Base-by-base conservation (phyloP, 768 basidiomycete genomes). In the Lactarius evosmus region DNA sequence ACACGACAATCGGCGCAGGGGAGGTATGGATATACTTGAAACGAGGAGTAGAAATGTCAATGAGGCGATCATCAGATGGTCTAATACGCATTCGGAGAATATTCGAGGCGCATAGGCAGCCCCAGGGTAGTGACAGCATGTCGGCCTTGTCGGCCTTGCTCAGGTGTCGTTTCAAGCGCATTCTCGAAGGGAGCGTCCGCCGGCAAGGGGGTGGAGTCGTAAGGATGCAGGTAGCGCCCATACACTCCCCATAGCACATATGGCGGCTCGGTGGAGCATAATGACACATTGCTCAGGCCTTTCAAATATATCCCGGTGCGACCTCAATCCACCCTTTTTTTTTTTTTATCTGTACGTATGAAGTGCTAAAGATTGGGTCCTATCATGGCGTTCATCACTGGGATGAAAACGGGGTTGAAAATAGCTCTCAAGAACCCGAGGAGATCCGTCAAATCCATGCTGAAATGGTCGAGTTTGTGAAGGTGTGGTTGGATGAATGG, bases 291-390 rank as follows among this genome's bases (percentile, higher is more conserved):
- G 17, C 70, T 85, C 38, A 79, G 82, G 41, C 95, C 95, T 0
- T 93, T 93, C 76, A 94, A 95, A 73, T 70, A 95, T 46, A 97
- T 97, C 62, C 87, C 88, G 80, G 93, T 93, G 67, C 29, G 87
- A 79, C 19, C 46, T 36, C n/a, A 49, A 12, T 2, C 36, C 11
- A 32, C n/a, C n/a, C n/a, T n/a, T 55, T 19, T 19, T 3, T 56
- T 38, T 27, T 55, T 44, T 34, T 14, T 2, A 5, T 19, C 34
- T 49, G 27, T 52, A 17, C 3, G 16, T 17, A 29, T 40, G 29
- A 7, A 32, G 58, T 67, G 9, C 54, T 36, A 22, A 40, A 29
- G n/a, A 11, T 22, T 5, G 5, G n/a, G 3, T 8, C 30, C 49
- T 44, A 34, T 14, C 65, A 89, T 60, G 90, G 79, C 40, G 86